Evolutionary conservation across 805 yeast genomes (phyloP), one percentile per base, ranked within the genome.

Genomic region (Wickerhamomyces rabaulensis): DNA sequence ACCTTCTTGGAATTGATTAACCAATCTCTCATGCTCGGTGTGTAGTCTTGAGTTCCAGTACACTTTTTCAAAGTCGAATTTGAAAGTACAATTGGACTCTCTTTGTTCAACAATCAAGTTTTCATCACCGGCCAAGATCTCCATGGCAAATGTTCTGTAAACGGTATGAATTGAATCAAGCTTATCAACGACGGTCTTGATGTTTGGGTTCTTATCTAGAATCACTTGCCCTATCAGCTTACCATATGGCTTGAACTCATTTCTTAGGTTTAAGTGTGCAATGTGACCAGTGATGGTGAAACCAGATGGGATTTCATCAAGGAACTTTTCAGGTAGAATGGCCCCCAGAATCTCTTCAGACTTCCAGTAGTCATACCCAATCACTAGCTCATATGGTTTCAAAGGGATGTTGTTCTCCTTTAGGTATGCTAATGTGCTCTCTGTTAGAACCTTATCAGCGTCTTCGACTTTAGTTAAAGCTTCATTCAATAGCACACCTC

Each of bases 1-100:
- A 9, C 85, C 84, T 4, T 78, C 71, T 38, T 76, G 56, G 56
- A 87, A 84, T 35, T 67, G 60, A 1, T 67, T 62, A 4, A 94
- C 84, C 39, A 94, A 67, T 49, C 98, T 72, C 41, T 82, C 92
- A 64, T 94, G 99, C 59, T 94, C 99, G 0, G 96, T 87, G 54
- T 90, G 92, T 43, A 94, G 72, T 55, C 99, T 77, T 15, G 97
- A 88, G 63, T 94, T 94, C 99, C 99, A 94, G 66, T 95, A 94
- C 6, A 95, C 99, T 61, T 88, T 87, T 48, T 87, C 79, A 63
- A 95, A 94, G 60, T 94, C 96, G 65, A 94, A 92, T 41, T 71
- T 77, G 68, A 94, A 94, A 10, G 70, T 65, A 69, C 99, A 45
- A 31, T 87, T 87, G 49, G 91, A 79, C 63, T 94, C 99, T 52